Evolutionary conservation across 495 filamentous ascomycete species (phyloP).

Genomic region (Cryomyces minteri): DNA sequence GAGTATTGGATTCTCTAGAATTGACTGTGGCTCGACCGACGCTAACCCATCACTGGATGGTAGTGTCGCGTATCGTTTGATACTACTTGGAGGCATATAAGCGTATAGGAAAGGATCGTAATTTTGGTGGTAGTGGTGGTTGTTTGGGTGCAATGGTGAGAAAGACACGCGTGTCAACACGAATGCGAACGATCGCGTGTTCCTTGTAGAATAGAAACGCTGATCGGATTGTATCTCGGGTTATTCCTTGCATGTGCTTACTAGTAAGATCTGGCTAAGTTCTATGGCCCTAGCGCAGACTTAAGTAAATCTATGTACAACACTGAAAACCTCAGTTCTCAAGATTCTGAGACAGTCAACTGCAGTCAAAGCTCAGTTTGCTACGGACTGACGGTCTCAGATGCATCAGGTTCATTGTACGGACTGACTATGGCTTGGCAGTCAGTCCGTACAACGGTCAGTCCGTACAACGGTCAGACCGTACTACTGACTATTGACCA

Average conservation of each 20-base stretch:
- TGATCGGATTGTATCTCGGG: not conserved
- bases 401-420: not conserved
- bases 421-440: not conserved
- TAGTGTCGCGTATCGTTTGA: not conserved
- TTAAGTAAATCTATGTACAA: not conserved
- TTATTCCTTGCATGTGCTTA: not conserved
- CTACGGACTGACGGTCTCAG: not conserved
- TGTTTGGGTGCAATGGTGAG: not conserved
- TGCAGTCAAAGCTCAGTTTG: not conserved
- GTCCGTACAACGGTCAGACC: not conserved
- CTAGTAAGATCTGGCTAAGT: not conserved
- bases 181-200: not conserved
- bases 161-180: not conserved
- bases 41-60: not conserved
- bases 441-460: not conserved
- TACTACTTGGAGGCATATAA: too few species aligned
- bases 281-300: not conserved
- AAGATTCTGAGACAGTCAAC: not conserved
- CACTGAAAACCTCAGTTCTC: not conserved
- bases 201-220: not conserved
- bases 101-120: too few species aligned
- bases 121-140: not conserved
- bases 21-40: not conserved
- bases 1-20: not conserved
- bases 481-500: not conserved